Evolutionary conservation across 75 land plant genomes (phyloP).

Genomic region (Gnetum montanum): DNA sequence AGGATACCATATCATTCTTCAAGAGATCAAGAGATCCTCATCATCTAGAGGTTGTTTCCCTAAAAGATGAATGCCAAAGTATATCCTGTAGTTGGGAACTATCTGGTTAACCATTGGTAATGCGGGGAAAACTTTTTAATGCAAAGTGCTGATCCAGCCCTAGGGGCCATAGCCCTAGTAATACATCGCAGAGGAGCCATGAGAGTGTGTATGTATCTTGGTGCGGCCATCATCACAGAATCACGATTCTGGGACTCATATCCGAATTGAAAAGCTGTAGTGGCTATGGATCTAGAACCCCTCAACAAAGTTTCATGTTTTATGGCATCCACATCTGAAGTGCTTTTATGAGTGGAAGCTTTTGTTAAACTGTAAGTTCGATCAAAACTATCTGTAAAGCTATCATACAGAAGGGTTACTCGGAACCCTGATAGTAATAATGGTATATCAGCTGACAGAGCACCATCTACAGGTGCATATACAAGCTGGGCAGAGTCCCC

Average conservation of each 20-base stretch:
- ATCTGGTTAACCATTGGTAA: constrained; percentile 25
- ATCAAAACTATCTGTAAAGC: constrained; percentile 17
- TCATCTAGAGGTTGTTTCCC: constrained; percentile 16
- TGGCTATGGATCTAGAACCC: constrained; percentile 28
- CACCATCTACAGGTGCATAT: constrained; percentile 39
- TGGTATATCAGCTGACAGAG: constrained; percentile 33
- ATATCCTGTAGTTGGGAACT: constrained; percentile 29
- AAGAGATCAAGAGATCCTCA: constrained; percentile 31
- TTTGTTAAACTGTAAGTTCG: constrained; percentile 23
- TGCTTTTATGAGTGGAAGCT: constrained; percentile 25
- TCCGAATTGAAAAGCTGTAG: constrained; percentile 40
- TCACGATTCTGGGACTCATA: constrained; percentile 36
- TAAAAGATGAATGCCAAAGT: constrained; percentile 28
- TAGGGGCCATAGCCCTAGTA: constrained; percentile 44
- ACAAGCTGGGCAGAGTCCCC: constrained; percentile 34
- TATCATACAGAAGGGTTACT: constrained; percentile 15
- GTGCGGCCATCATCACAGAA: constrained; percentile 29
- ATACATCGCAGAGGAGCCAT: constrained; percentile 40
- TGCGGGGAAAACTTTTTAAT: constrained; percentile 9
- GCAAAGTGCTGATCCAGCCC: constrained; percentile 16
- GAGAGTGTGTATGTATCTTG: constrained; percentile 43
- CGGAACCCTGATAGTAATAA: constrained; percentile 36
- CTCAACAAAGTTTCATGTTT: constrained; percentile 1
- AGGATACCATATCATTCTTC: no score
- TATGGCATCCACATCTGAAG: constrained; percentile 5